Evolutionary conservation across 2,329 filamentous ascomycete genomes (phyloP).

Genomic region (Trichoderma afroharzianum): DNA sequence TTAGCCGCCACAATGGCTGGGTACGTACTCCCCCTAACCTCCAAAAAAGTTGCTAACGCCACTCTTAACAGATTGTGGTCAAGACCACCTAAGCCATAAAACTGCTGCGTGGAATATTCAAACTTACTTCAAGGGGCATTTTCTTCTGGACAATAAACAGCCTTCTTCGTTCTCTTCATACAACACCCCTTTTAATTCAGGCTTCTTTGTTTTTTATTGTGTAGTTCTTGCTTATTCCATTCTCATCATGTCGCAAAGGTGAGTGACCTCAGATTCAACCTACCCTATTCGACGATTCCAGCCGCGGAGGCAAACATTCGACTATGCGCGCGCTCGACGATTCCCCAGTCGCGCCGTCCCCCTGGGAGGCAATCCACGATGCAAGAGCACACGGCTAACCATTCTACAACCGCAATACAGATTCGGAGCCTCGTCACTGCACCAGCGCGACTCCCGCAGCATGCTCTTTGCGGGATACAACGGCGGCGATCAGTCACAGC

Average conservation of each 20-base stretch:
- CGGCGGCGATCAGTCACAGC: constrained; percentile 41
- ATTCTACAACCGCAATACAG: constrained; percentile 35
- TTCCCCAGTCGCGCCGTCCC: background rate
- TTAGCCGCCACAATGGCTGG: background rate
- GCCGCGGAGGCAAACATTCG: background rate
- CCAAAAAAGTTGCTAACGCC: constrained; percentile 4
- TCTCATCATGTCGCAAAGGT: constrained; percentile 36
- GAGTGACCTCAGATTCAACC: constrained; percentile 6
- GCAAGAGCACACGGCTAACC: background rate
- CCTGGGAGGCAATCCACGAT: background rate
- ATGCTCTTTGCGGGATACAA: constrained; percentile 74
- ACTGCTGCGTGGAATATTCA: background rate
- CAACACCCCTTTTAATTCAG: background rate
- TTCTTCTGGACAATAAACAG: background rate
- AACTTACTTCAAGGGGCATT: background rate
- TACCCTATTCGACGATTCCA: background rate
- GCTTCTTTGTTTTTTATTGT: background rate
- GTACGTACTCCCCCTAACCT: constrained; percentile 15
- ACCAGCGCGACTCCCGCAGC: constrained; percentile 69
- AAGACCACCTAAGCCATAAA: constrained; percentile 22
- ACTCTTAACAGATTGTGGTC: constrained; percentile 3
- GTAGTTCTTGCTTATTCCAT: background rate
- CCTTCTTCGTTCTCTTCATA: background rate
- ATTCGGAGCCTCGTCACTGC: constrained; percentile 65
- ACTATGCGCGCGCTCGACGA: background rate